A percentile compares a stretch with the other conserved stretches of the same genome.
Evolutionary conservation across 2,329 filamentous ascomycete species (phyloP).

Genomic region (Knoxdaviesia capensis): DNA sequence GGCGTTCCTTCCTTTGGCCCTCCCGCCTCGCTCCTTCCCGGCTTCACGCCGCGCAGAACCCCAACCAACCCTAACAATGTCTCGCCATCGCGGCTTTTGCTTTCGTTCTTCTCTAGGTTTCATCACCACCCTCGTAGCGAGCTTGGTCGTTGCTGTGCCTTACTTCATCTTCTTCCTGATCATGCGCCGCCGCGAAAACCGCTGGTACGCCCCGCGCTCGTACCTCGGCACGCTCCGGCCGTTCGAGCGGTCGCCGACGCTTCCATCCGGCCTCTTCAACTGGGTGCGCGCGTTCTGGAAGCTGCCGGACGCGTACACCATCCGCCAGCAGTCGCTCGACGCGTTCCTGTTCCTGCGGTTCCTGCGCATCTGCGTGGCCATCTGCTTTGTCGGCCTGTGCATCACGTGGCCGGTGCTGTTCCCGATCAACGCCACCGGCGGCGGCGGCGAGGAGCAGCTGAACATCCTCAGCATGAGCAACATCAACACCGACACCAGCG

Average conservation of each 20-base stretch:
- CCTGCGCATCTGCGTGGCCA: constrained; percentile 47
- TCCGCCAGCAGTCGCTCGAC: constrained; percentile 74
- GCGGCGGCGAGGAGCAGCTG: constrained; percentile 41
- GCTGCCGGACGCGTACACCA: constrained; percentile 50
- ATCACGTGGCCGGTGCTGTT: constrained; percentile 78
- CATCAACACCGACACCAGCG: constrained; percentile 27
- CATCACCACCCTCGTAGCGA: constrained; percentile 30
- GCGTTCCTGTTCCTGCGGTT: constrained; percentile 71
- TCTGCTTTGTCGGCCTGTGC: constrained; percentile 64
- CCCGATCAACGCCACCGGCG: constrained; percentile 73
- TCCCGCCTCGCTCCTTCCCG: not conserved
- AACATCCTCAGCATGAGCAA: constrained; percentile 68
- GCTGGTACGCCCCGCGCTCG: constrained; percentile 29
- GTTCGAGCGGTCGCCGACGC: constrained; percentile 34
- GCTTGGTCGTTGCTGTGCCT: constrained; percentile 17
- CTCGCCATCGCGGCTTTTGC: not conserved
- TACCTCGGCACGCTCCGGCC: constrained; percentile 23
- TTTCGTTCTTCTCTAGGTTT: constrained; percentile 4
- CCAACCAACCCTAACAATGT: not conserved
- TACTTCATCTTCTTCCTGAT: constrained; percentile 24
- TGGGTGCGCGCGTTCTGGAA: constrained; percentile 45
- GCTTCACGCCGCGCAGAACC: not conserved
- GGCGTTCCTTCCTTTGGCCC: not conserved
- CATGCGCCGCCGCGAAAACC: constrained; percentile 21
- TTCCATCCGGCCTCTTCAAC: constrained; percentile 35